These are phyloP conservation scores for Penicillium sp. DNA, from an alignment of 2,329 filamentous ascomycete genomes.

Conservation along the genomic window DNA sequence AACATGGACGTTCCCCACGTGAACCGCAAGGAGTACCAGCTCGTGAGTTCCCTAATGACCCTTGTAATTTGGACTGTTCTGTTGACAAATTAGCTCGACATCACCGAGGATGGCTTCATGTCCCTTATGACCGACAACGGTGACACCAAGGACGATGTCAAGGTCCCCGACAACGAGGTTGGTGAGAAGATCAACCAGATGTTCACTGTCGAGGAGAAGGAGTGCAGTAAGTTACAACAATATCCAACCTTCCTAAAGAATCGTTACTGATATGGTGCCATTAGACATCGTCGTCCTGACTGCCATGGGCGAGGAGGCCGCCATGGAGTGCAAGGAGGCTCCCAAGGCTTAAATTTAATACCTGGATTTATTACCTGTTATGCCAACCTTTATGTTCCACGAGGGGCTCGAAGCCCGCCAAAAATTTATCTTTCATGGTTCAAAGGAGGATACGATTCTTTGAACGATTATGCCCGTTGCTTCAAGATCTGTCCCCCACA, in stretches of 20 bases:
- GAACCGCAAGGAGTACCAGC: constrained; percentile 78
- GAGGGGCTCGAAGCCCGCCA: constrained; percentile 17
- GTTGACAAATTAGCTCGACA: constrained; percentile 58
- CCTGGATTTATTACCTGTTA: constrained; percentile 21
- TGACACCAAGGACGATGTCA: constrained; percentile 87
- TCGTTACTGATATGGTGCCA: background rate
- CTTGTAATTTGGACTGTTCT: no score
- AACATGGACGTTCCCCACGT: constrained; percentile 86
- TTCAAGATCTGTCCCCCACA: constrained; percentile 20
- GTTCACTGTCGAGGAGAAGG: constrained; percentile 76
- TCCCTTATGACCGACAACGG: constrained; percentile 84
- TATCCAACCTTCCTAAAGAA: background rate
- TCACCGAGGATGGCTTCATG: constrained; percentile 89
- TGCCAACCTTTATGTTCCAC: constrained; percentile 26
- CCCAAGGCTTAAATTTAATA: constrained; percentile 34
- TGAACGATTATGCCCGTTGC: constrained; percentile 21
- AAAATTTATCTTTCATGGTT: constrained; percentile 23
- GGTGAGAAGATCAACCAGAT: constrained; percentile 77
- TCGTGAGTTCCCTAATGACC: constrained; percentile 55
- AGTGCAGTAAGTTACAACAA: constrained; percentile 65
- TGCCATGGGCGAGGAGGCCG: constrained; percentile 90
- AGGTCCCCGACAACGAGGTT: constrained; percentile 79
- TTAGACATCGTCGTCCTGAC: constrained; percentile 83
- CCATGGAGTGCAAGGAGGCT: constrained; percentile 91
- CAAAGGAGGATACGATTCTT: constrained; percentile 23